These are phyloP conservation scores for Torulaspora pretoriensis DNA, from an alignment of 1,139 yeast species.

Conservation along the genomic window DNA sequence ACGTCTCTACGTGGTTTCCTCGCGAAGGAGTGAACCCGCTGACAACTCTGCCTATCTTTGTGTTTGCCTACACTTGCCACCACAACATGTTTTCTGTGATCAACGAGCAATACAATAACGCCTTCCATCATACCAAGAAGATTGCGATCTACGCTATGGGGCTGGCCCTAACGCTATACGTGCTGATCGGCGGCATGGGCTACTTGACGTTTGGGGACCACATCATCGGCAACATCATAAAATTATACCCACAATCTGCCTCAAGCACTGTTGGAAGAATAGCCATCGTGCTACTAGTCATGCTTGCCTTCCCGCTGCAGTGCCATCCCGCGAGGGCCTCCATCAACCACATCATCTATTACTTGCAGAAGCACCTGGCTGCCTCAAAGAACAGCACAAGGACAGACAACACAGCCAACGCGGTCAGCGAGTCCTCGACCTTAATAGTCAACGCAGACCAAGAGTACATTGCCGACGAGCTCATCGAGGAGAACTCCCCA, in stretches of 20 bases:
- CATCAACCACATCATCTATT: constrained; percentile 61
- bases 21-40: constrained; percentile 37
- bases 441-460: constrained; percentile 9
- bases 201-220: constrained; percentile 65
- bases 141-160: constrained; percentile 55
- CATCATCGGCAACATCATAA: constrained; percentile 64
- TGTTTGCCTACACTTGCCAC: constrained; percentile 78
- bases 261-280: constrained; percentile 65
- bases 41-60: constrained; percentile 64
- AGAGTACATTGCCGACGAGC: constrained; percentile 26
- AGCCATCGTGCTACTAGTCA: constrained; percentile 65
- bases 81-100: constrained; percentile 76
- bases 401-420: constrained; percentile 3
- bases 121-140: constrained; percentile 49
- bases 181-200: constrained; percentile 62
- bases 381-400: background rate
- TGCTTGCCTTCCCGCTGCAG: constrained; percentile 67
- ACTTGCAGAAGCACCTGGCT: constrained; percentile 22
- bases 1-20: constrained; percentile 40
- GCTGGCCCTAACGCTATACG: constrained; percentile 55
- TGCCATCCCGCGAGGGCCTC: constrained; percentile 78
- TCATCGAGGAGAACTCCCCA: constrained; percentile 35
- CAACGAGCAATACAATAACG: constrained; percentile 56
- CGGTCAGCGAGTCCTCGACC: constrained; percentile 7
- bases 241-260: constrained; percentile 60